phyloP scores from a whole-genome alignment of 306 rosid species.

The Cotoneaster glaucophyllus region DNA sequence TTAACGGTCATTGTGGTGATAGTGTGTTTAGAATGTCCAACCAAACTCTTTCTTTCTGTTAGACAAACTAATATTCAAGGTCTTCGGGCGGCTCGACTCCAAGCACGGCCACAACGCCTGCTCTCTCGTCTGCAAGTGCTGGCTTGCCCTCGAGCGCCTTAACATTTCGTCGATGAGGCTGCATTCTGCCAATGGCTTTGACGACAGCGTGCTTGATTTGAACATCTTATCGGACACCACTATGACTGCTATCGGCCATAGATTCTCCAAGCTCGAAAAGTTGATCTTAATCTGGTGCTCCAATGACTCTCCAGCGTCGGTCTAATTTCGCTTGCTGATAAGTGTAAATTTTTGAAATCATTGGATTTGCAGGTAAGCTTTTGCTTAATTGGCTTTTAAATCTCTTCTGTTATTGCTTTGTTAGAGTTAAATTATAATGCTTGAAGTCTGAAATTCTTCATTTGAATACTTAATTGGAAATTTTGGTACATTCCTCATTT shows the following conservation, averaged over 20 bases:
- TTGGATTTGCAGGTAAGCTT: conserved; percentile 76
- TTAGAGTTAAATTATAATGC: too few species aligned
- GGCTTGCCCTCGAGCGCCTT: conserved; percentile 75
- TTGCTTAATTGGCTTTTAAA: background rate
- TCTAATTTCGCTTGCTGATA: conserved; percentile 44
- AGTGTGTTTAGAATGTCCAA: too few species aligned
- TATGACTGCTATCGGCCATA: conserved; percentile 54
- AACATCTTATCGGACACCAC: conserved; percentile 61
- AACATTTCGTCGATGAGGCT: conserved; percentile 34
- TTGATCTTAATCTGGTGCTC: conserved; percentile 88
- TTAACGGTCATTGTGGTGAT: too few species aligned
- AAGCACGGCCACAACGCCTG: conserved; percentile 64
- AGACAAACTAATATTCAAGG: conserved; percentile 71
- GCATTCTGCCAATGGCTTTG: conserved; percentile 28
- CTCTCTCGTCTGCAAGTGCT: conserved; percentile 78
- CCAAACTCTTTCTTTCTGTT: too few species aligned
- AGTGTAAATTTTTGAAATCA: conserved; percentile 51
- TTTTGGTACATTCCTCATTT: too few species aligned
- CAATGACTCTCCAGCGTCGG: conserved; percentile 57
- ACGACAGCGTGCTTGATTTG: conserved; percentile 36
- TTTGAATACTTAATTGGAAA: too few species aligned
- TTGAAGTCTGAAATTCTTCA: too few species aligned
- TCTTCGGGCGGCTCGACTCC: conserved; percentile 50
- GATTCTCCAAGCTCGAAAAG: conserved; percentile 72
- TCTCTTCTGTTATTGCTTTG: background rate